Percentiles rank a stretch among this genome's conserved stretches.
These are phyloP conservation scores for Phaseolus lunatus DNA, from an alignment of 306 rosid species.

Conservation along the genomic window DNA sequence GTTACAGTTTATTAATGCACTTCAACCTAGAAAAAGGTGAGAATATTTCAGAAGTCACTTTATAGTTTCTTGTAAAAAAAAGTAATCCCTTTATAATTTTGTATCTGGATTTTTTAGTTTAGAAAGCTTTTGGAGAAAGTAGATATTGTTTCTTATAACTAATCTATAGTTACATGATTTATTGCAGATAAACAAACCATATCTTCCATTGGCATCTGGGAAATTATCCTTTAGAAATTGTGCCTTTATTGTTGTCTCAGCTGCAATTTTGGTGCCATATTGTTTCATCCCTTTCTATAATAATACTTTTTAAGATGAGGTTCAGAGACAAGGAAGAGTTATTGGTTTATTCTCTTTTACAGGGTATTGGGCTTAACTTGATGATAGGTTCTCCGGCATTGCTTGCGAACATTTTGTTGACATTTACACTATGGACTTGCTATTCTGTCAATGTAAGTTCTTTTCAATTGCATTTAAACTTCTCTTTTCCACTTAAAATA, in stretches of 20 bases:
- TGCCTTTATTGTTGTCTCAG: neutral
- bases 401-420: neutral
- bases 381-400: neutral
- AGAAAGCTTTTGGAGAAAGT: neutral
- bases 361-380: neutral
- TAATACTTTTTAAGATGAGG: neutral
- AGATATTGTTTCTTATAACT: neutral
- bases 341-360: neutral
- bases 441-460: neutral
- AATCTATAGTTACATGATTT: conserved; percentile 15
- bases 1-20: too few species aligned
- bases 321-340: neutral
- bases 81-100: neutral
- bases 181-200: conserved; percentile 82
- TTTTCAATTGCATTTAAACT: neutral
- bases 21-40: too few species aligned
- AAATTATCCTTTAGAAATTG: neutral
- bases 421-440: neutral
- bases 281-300: neutral
- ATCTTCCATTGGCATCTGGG: conserved; percentile 47
- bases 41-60: too few species aligned
- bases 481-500: neutral
- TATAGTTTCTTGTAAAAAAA: too few species aligned
- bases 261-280: neutral
- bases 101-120: neutral